Evolutionary conservation across 306 rosid species (phyloP), one percentile per base, ranked within the genome.

Genomic region (Prinsepia uniflora): DNA sequence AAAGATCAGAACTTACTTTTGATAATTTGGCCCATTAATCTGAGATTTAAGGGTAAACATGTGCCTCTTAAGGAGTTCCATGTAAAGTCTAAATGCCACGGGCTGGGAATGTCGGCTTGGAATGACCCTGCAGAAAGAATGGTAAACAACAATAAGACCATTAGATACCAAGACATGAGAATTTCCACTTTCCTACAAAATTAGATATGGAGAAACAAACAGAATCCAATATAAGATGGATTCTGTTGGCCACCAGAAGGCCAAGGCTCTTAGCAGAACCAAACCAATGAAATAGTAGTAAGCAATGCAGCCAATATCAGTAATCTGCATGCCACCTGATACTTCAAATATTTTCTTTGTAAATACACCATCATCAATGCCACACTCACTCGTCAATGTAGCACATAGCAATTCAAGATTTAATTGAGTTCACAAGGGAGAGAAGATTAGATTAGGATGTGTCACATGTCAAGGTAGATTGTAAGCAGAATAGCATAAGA

Each of bases 11-110:
- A 53, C 96, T 89, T 71, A 91, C 99, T 72, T 80, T 69, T 69
- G 80, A 82, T 84, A 87, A 66, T 86, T 83, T 8, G 86, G 92
- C 44, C 84, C 86, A 18, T 76, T 83, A 39, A 86, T 86, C 86
- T 82, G 92, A 78, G 84, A 81, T 74, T 90, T 87, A 62, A 94
- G 87, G n/a, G 81, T 67, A 77, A 89, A 94, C 58, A 84, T 86
- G 76, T 91, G 92, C 68, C 88, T 87, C 77, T 79, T 88, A 71
- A 91, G 81, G 24, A 94, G 91, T 72, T 94, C 99, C 84, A 94
- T 71, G 63, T 91, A 94, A 57, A 91, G 86, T 74, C 99, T 84
- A 74, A 89, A 91, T 3, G 97, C 96, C 15, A 77, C 92, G 34
- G 97, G 97, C 76, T 86, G 95, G 68, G 76, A 81, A 71, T 74